Conservation (phyloP, 2,329 filamentous ascomycete genomes). For the Colletotrichum sp. region DNA sequence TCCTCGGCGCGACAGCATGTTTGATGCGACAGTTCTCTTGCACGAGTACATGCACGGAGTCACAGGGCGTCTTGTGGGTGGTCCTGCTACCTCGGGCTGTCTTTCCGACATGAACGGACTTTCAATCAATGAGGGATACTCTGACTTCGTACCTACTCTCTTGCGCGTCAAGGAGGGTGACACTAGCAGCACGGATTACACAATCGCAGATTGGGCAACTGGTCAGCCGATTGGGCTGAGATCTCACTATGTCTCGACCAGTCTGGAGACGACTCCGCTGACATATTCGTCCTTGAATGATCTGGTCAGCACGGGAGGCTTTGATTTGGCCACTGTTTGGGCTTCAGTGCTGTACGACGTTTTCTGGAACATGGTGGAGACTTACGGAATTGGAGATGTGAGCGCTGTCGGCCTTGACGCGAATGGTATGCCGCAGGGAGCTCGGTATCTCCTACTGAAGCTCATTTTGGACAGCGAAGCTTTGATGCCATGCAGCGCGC, state of each 20-base stretch:
- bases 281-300: background rate
- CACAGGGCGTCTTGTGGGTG: background rate
- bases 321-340: background rate
- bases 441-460: background rate
- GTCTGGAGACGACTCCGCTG: background rate
- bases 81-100: background rate
- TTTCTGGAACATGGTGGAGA: background rate
- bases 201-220: background rate
- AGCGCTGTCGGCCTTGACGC: background rate
- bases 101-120: background rate
- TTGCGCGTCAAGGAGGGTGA: background rate
- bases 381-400: background rate
- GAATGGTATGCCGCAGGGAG: background rate
- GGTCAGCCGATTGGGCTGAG: background rate
- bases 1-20: background rate
- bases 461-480: background rate
- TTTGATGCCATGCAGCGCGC: background rate
- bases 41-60: background rate
- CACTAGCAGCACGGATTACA: background rate
- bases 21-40: background rate
- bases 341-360: background rate
- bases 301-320: background rate
- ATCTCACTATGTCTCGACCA: background rate
- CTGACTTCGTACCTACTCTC: background rate
- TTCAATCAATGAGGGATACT: background rate